These are phyloP conservation scores for Aristolochia californica DNA, from an alignment of 164 flowering plant genomes.

Conservation along the genomic window DNA sequence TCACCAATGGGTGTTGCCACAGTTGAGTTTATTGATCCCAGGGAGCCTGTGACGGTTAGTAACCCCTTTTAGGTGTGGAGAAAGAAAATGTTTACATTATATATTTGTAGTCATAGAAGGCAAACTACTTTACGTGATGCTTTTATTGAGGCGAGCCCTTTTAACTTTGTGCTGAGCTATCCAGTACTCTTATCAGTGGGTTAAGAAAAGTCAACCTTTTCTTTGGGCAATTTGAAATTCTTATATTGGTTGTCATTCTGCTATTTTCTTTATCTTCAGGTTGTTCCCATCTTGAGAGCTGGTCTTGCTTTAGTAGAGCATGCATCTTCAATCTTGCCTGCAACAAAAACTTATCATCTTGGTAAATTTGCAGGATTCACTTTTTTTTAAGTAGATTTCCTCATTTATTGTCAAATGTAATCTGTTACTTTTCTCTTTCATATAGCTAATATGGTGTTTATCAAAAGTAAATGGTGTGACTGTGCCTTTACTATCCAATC, in stretches of 20 bases:
- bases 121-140: neutral
- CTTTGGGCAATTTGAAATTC: neutral
- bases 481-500: neutral
- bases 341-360: slow-evolving; percentile 78
- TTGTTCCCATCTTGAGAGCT: slow-evolving; percentile 93
- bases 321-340: slow-evolving; percentile 85
- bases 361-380: slow-evolving; percentile 29
- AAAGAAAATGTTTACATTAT: neutral
- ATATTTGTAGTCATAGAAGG: neutral
- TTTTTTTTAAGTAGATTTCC: neutral
- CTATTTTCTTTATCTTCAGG: slow-evolving; percentile 24
- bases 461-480: too few species aligned
- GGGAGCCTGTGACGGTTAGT: slow-evolving; percentile 88
- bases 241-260: neutral
- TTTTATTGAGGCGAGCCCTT: neutral
- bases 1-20: slow-evolving; percentile 83
- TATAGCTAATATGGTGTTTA: too few species aligned
- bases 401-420: neutral
- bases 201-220: neutral
- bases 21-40: slow-evolving; percentile 93
- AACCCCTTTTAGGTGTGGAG: neutral
- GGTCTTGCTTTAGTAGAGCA: slow-evolving; percentile 92
- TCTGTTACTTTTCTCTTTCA: neutral
- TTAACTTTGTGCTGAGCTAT: neutral
- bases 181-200: too few species aligned